Evolutionary conservation across 345 rosid species (phyloP).

Genomic region (Brassica incana): DNA sequence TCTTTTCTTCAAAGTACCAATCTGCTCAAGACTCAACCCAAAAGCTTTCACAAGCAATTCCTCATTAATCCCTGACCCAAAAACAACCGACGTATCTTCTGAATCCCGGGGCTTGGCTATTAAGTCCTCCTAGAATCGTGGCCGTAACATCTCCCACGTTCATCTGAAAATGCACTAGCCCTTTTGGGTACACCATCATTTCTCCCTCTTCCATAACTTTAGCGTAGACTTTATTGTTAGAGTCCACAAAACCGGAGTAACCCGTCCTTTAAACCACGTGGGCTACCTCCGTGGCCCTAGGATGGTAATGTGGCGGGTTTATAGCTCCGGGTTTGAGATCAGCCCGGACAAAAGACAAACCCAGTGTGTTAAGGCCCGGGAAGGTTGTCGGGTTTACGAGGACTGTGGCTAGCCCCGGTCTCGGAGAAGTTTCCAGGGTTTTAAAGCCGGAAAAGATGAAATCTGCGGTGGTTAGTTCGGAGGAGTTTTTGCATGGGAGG

Average conservation of each 20-base stretch:
- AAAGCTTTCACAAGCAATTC: constrained; percentile 74
- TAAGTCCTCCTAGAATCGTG: constrained; percentile 62
- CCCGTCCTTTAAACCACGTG: constrained; percentile 56
- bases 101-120: constrained; percentile 72
- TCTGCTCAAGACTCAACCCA: constrained; percentile 62
- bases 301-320: constrained; percentile 82
- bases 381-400: constrained; percentile 58
- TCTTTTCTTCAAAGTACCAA: constrained; percentile 58
- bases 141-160: constrained; percentile 70
- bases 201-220: constrained; percentile 77
- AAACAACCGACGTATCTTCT: constrained; percentile 60
- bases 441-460: constrained; percentile 67
- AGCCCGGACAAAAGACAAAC: constrained; percentile 70
- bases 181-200: constrained; percentile 86
- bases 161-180: constrained; percentile 81
- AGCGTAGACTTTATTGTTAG: constrained; percentile 58
- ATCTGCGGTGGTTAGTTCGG: constrained; percentile 59
- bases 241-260: constrained; percentile 79
- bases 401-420: constrained; percentile 57
- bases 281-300: constrained; percentile 72
- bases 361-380: constrained; percentile 76
- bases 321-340: constrained; percentile 66
- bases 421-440: constrained; percentile 50
- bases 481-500: constrained; percentile 62
- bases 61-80: constrained; percentile 68